Evolutionary conservation across 75 land plant species (phyloP).

Genomic region (Gnetum montanum): DNA sequence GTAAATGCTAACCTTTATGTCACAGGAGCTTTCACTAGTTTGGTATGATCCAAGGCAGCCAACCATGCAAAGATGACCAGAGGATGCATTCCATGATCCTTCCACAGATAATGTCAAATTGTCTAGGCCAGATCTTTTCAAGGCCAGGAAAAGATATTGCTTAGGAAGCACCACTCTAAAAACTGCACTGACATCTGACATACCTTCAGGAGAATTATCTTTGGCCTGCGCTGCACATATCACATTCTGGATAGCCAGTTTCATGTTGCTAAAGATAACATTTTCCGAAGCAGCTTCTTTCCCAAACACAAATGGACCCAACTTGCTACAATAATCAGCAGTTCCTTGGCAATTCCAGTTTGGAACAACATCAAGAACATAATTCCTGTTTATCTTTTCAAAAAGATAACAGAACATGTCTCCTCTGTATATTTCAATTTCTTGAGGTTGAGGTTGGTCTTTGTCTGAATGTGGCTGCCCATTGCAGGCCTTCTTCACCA

Average conservation of each 20-base stretch:
- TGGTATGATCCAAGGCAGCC: constrained; percentile 33
- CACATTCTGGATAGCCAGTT: constrained; percentile 36
- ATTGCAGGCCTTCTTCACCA: constrained; percentile 36
- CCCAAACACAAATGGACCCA: constrained; percentile 41
- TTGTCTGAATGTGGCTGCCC: constrained; percentile 24
- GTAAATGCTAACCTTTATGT: constrained; percentile 36
- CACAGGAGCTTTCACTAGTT: constrained; percentile 11
- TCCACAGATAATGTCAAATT: constrained; percentile 42
- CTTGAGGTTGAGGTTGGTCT: neutral
- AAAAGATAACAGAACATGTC: constrained; percentile 30
- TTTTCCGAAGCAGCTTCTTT: constrained; percentile 17
- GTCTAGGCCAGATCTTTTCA: constrained; percentile 26
- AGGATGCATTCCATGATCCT: constrained; percentile 38
- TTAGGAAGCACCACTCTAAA: constrained; percentile 31
- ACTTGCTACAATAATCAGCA: constrained; percentile 30
- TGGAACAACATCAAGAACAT: constrained; percentile 29
- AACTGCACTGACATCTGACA: constrained; percentile 34
- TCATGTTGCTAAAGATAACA: constrained; percentile 19
- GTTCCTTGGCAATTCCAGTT: constrained; percentile 35
- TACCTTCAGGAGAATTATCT: neutral
- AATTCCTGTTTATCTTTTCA: constrained; percentile 7
- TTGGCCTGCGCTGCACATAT: constrained; percentile 13
- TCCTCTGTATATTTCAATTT: constrained; percentile 31
- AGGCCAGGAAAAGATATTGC: constrained; percentile 15
- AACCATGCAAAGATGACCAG: constrained; percentile 72